Conservation (phyloP, 306 rosid species). For the Medicago arabica region DNA sequence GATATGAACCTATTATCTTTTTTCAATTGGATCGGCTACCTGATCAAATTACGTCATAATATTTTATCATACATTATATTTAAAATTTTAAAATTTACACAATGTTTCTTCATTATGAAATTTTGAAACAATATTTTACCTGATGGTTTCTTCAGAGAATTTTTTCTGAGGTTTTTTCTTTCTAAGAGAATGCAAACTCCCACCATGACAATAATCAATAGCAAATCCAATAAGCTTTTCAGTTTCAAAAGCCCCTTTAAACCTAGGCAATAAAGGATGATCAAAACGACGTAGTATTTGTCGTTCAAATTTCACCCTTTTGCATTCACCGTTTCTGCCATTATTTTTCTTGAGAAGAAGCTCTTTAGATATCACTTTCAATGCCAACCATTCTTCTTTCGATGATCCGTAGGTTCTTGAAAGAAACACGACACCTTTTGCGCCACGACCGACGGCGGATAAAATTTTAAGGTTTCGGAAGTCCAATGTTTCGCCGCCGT, state of each 20-base stretch:
- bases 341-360: constrained; percentile 55
- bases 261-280: constrained; percentile 73
- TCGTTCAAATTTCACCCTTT: constrained; percentile 75
- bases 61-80: no score
- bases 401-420: constrained; percentile 38
- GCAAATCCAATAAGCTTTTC: constrained; percentile 65
- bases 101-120: no score
- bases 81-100: background rate
- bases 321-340: constrained; percentile 38
- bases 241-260: constrained; percentile 69
- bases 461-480: constrained; percentile 55
- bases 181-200: constrained; percentile 66
- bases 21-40: no score
- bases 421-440: constrained; percentile 85
- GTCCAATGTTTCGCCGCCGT: constrained; percentile 42
- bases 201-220: constrained; percentile 85
- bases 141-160: constrained; percentile 75
- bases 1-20: background rate
- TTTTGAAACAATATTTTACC: constrained; percentile 43
- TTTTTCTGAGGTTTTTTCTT: constrained; percentile 70
- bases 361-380: constrained; percentile 75
- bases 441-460: constrained; percentile 92
- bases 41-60: no score
- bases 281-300: constrained; percentile 63
- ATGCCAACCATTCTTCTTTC: constrained; percentile 56